Conservation (phyloP, 306 rosid species). For the Cucurbita maxima region DNA sequence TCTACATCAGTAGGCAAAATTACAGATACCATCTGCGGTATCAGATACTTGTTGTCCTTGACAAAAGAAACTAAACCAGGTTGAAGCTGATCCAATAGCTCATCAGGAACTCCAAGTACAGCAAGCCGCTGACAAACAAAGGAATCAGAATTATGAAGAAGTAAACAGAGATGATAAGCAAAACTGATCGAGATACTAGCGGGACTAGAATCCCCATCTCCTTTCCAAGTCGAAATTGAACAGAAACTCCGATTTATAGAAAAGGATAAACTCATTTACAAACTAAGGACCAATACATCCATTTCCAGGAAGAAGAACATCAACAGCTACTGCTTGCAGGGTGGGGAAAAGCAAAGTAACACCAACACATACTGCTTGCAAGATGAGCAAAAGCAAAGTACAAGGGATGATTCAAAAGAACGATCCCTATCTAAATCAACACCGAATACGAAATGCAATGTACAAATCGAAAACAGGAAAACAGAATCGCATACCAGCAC, state of each 20-base stretch:
- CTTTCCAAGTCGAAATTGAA: conserved; percentile 2
- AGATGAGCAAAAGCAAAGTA: not conserved
- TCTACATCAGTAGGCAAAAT: conserved; percentile 59
- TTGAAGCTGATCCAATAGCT: conserved; percentile 26
- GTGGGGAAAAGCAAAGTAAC: not conserved
- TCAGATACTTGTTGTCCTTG: conserved; percentile 23
- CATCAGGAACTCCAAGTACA: conserved; percentile 48
- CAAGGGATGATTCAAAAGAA: not conserved
- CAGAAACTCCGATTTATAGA: not conserved
- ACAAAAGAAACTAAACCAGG: conserved; percentile 54
- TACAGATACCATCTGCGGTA: conserved; percentile 45
- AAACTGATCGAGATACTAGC: not conserved
- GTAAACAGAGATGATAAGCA: not conserved
- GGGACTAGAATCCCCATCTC: not conserved
- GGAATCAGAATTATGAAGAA: conserved; percentile 9
- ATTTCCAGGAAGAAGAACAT: not conserved
- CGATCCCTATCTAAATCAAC: not conserved
- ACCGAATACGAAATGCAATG: not conserved
- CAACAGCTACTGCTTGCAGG: not conserved
- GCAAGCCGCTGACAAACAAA: conserved; percentile 43
- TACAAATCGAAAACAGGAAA: not conserved
- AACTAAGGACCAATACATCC: not conserved
- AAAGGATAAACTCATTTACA: not conserved
- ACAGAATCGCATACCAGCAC: conserved; percentile 28
- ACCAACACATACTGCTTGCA: not conserved